phyloP scores from a whole-genome alignment of 768 basidiomycete genomes.

The Daedalea quercina region DNA sequence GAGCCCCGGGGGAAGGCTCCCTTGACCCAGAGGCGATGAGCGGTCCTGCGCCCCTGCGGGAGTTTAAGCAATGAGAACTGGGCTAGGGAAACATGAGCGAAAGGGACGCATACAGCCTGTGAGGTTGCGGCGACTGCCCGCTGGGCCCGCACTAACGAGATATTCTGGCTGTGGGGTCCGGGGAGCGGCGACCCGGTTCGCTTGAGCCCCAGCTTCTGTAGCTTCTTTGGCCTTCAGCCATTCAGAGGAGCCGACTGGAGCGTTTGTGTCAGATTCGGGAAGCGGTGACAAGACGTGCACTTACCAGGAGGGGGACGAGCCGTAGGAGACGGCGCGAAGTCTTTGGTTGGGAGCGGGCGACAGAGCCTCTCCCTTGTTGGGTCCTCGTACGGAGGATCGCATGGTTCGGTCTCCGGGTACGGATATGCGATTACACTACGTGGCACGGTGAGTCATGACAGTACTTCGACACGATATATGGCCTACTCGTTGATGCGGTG shows the following conservation, averaged over 20 bases:
- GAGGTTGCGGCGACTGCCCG: neutral
- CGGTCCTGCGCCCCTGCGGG: neutral
- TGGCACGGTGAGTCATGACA: neutral
- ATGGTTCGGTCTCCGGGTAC: constrained; percentile 33
- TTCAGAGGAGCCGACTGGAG: constrained; percentile 11
- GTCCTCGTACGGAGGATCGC: constrained; percentile 33
- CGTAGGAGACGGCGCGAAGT: constrained; percentile 22
- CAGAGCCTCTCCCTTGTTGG: constrained; percentile 32
- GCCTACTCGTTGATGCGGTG: constrained; percentile 22
- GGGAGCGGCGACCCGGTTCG: neutral
- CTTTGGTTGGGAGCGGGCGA: constrained; percentile 33
- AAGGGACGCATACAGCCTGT: neutral
- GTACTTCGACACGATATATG: neutral
- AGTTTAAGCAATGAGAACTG: neutral
- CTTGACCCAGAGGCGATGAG: neutral
- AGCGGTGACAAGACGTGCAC: constrained; percentile 4
- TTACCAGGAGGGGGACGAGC: constrained; percentile 26
- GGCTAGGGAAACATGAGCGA: too few relatives aligned
- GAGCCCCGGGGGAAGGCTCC: neutral
- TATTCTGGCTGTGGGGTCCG: neutral
- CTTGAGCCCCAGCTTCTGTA: neutral
- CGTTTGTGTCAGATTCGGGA: neutral
- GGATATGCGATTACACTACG: constrained; percentile 26
- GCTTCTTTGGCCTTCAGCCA: constrained; percentile 13
- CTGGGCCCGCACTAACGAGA: neutral